Evolutionary conservation across 257 asterid genomes (phyloP), one percentile per base, ranked within the genome.

Genomic region (Solanum bulbocastanum): DNA sequence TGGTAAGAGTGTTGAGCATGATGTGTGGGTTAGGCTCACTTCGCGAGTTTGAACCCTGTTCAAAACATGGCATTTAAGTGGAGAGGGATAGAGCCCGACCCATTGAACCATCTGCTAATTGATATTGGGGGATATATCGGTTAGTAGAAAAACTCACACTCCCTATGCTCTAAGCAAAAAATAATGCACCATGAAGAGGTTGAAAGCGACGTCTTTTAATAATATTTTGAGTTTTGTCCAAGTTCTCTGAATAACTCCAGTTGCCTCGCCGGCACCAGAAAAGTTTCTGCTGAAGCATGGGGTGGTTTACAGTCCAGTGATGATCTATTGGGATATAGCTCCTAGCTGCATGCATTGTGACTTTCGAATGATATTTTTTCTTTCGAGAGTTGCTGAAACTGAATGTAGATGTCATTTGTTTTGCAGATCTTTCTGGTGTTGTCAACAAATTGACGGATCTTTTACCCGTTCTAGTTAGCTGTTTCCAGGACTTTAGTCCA

Each of bases 401-500:
- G 16, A 44, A 81, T 81, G 27, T 35, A 25, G 85, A 27, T 81
- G 85, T 27, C 85, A 87, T 65, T 89, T 86, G 83, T 83, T 85
- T 92, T 90, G 92, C 91, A 96, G 99, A 94, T 89, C 83, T 90
- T 81, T 56, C 90, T 83, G 96, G 93, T 90, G 87, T 92, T 89
- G 79, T 90, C 83, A 89, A 86, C 91, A 93, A 88, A 89, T 88
- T 93, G 91, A 93, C 91, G 90, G 93, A 94, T 91, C 93, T 97
- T 86, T 91, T 97, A 90, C 94, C 94, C 79, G 89, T 93, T 90
- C 92, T 96, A n/a, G 92, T 97, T 89, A 87, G 92, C 78, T 94
- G 93, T 90, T 96, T 95, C 89, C 94, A 88, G 83, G 98, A 94
- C 90, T 93, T 93, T 91, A 89, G 90, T 88, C 91, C 95, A 33